Conservation (phyloP, 192 early-diverging fungal species). For the Globomyces pollinis-pini region DNA sequence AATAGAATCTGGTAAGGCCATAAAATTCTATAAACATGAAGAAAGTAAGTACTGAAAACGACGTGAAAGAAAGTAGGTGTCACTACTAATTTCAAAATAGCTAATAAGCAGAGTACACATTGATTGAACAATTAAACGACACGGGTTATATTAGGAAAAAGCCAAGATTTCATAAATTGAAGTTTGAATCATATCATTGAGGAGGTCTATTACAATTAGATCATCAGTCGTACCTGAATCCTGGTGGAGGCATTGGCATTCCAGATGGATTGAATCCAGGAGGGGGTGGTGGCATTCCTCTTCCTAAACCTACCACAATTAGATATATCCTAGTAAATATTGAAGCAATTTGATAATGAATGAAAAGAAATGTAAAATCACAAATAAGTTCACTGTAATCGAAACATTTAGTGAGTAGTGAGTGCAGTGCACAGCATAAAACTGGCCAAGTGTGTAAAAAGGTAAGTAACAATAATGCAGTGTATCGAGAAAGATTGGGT, state of each 20-base stretch:
- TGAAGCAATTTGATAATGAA: too few relatives aligned
- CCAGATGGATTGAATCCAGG: conserved; percentile 45
- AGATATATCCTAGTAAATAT: conserved; percentile 9
- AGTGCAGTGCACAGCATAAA: too few relatives aligned
- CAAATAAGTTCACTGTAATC: too few relatives aligned
- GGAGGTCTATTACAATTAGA: not conserved
- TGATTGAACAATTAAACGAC: not conserved
- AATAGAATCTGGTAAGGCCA: too few relatives aligned
- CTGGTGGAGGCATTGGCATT: conserved; percentile 52
- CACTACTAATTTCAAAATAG: too few relatives aligned
- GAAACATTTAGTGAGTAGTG: too few relatives aligned
- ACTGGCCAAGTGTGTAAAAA: too few relatives aligned
- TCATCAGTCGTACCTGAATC: too few relatives aligned
- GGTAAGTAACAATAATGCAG: conserved; percentile 31
- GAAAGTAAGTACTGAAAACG: too few relatives aligned
- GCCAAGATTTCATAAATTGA: not conserved
- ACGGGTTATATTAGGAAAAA: conserved; percentile 3
- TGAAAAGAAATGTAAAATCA: too few relatives aligned
- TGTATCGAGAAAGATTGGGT: conserved; percentile 61
- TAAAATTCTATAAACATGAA: too few relatives aligned
- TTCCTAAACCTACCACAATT: conserved; percentile 13
- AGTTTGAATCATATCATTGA: conserved; percentile 3
- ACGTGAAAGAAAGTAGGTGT: too few relatives aligned
- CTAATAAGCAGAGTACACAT: not conserved
- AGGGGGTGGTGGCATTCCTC: conserved; percentile 46